phyloP scores from a whole-genome alignment of 2,329 filamentous ascomycete genomes.

The Didymella pinodella region DNA sequence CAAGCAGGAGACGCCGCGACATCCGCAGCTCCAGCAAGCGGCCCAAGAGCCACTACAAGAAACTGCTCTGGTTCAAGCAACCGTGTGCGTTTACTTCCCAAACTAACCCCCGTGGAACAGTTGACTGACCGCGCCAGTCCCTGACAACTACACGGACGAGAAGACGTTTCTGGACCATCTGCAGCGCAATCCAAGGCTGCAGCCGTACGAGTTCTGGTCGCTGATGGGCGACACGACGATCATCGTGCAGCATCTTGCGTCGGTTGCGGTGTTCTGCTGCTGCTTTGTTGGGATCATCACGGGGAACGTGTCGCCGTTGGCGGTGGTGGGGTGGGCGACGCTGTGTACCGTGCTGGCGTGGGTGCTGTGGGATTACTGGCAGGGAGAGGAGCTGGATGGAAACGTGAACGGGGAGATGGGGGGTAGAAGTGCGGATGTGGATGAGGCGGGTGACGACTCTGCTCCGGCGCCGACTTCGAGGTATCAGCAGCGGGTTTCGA shows the following conservation, averaged over 20 bases:
- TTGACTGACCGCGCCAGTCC: constrained; percentile 63
- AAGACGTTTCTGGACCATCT: constrained; percentile 96
- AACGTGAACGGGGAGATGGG: not conserved
- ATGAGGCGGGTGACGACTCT: constrained; percentile 2
- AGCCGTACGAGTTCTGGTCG: constrained; percentile 98
- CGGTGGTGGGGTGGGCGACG: constrained; percentile 85
- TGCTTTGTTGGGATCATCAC: constrained; percentile 92
- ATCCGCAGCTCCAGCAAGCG: constrained; percentile 71
- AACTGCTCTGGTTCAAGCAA: constrained; percentile 97
- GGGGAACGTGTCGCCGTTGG: constrained; percentile 86
- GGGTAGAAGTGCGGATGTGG: not conserved
- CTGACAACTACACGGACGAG: constrained; percentile 99
- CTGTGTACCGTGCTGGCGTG: constrained; percentile 85
- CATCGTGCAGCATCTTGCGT: constrained; percentile 96
- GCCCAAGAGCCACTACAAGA: constrained; percentile 84
- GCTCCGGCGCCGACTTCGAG: constrained; percentile 38
- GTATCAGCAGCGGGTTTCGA: constrained; percentile 73
- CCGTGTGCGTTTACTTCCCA: constrained; percentile 68
- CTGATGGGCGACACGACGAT: constrained; percentile 94
- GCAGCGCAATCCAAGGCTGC: constrained; percentile 89
- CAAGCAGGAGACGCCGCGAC: constrained; percentile 56
- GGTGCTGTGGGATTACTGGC: constrained; percentile 92
- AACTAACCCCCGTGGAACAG: no score
- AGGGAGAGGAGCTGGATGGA: constrained; percentile 71
- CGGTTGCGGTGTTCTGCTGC: constrained; percentile 91